These are phyloP conservation scores for Alternaria brassicicola DNA, from an alignment of 2,329 filamentous ascomycete species.

Conservation along the genomic window DNA sequence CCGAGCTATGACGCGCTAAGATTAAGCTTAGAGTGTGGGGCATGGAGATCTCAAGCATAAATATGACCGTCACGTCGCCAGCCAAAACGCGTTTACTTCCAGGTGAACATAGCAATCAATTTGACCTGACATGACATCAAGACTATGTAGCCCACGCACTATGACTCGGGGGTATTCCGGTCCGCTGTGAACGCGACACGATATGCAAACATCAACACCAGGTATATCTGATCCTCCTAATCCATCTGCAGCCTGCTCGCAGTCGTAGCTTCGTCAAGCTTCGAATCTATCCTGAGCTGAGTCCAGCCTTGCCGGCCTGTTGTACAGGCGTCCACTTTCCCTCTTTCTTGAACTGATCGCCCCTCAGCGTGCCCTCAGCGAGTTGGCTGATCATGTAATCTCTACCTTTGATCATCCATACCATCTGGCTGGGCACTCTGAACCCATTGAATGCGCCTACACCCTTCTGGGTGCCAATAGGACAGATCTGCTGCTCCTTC, in stretches of 20 bases:
- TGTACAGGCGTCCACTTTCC: conserved; percentile 43
- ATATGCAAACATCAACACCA: background rate
- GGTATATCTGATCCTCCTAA: background rate
- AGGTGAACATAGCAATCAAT: background rate
- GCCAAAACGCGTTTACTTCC: too few species aligned
- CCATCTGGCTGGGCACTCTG: conserved; percentile 49
- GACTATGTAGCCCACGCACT: background rate
- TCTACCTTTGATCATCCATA: conserved; percentile 53
- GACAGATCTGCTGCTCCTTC: conserved; percentile 45
- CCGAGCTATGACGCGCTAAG: conserved; percentile 30
- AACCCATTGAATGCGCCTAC: conserved; percentile 48
- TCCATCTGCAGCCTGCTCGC: background rate
- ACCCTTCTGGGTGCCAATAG: conserved; percentile 47
- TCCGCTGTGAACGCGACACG: conserved; percentile 2
- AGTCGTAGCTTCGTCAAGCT: background rate
- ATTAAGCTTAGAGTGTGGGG: conserved; percentile 23
- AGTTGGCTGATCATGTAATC: conserved; percentile 48
- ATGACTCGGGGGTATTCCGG: conserved; percentile 1
- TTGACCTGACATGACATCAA: background rate
- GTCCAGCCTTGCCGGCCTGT: conserved; percentile 27
- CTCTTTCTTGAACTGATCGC: conserved; percentile 45
- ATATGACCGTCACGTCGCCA: background rate
- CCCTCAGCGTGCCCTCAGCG: conserved; percentile 35
- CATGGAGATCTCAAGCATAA: conserved; percentile 5
- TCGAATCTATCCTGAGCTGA: conserved; percentile 23